Base-by-base conservation (phyloP, 371 early-diverging fungal species). In the Mortierella sp. region DNA sequence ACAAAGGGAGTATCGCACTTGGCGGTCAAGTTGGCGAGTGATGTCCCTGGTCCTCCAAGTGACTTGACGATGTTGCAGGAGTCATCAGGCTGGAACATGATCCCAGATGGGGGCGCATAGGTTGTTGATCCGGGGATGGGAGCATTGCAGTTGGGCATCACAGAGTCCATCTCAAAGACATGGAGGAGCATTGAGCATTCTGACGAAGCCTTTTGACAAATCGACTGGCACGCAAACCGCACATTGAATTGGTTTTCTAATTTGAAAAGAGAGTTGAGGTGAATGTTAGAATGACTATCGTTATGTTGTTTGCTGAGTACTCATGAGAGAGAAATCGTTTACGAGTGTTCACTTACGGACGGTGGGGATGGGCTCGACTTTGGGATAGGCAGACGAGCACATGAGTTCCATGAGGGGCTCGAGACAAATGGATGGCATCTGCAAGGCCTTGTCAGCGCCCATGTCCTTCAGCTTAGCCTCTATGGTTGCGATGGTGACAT, bases 121-220 rank as follows among this genome's bases (percentile, higher is more conserved):
- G 74, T 66, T 7, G 43, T 40, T 1, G 76, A 58, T 4, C 61
- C 75, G 2, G 76, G 76, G 52, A 83, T 79, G 6, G 74, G 72
- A 29, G 76, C 75, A 29, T 74, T 80, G 65, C 92, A 92, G 50
- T 92, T 72, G 44, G 92, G 91, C 8, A 90, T 64, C 11, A 79
- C n/a, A 11, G n/a, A 26, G 2, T 78, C 69, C 45, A 53, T 64
- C n/a, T 68, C n/a, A 9, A 74, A 73, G 63, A 71, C 26, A 0
- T 61, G 61, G 55, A 81, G 58, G 39, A 81, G 52, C 29, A 69
- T 26, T 7, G 74, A 34, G 74, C 92, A 92, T 22, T 73, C 50
- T 7, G 75, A 31, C 2, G 70, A 47, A 0, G 82, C 87, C 16
- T 71, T 76, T 19, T 88, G 66, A 67, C 92, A 92, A 22, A 89